Conservation (phyloP, 305 asterid genomes). For the Fraxinus greggii region DNA sequence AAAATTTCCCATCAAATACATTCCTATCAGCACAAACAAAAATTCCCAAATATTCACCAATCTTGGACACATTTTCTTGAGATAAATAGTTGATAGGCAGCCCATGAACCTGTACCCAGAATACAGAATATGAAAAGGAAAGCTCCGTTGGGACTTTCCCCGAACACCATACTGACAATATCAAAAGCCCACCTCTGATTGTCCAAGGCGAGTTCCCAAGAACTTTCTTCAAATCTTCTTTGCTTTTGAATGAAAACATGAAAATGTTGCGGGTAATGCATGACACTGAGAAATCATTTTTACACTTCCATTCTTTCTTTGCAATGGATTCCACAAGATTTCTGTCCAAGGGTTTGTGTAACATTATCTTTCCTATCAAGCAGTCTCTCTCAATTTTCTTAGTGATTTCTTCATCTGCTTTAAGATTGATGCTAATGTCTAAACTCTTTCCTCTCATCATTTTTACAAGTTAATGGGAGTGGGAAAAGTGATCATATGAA, state of each 20-base stretch:
- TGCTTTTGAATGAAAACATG: conserved; percentile 24
- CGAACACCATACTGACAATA: conserved; percentile 24
- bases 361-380: conserved; percentile 33
- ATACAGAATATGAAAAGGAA: conserved; percentile 17
- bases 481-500: neutral
- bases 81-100: conserved; percentile 28
- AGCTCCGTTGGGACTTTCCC: conserved; percentile 15
- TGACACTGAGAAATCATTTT: conserved; percentile 9
- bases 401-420: conserved; percentile 3
- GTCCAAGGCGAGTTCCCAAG: conserved; percentile 29
- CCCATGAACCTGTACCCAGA: conserved; percentile 39
- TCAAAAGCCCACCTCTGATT: conserved; percentile 26
- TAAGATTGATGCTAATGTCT: conserved; percentile 10
- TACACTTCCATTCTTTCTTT: conserved; percentile 24
- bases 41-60: conserved; percentile 23
- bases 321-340: conserved; percentile 14
- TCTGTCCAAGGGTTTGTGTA: neutral
- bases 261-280: conserved; percentile 23
- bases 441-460: conserved; percentile 10
- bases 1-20: neutral
- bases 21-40: conserved; percentile 2
- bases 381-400: conserved; percentile 4
- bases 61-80: conserved; percentile 21
- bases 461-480: neutral
- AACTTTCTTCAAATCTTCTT: conserved; percentile 21